phyloP scores from a whole-genome alignment of 2,329 filamentous ascomycete genomes.

The Clonostachys sp. region DNA sequence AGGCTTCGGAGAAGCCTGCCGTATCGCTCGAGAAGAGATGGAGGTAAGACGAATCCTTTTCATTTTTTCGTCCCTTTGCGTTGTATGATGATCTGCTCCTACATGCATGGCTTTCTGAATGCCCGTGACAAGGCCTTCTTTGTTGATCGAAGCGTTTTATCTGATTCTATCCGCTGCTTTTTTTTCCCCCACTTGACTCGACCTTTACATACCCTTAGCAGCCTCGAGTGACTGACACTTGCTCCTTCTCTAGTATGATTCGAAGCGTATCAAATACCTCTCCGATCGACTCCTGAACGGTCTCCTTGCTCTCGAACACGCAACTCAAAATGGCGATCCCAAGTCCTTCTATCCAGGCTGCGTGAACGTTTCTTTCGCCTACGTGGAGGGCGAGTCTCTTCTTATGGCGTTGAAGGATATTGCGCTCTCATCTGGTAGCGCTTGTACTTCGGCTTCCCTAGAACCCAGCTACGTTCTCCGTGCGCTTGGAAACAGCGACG shows the following conservation, averaged over 20 bases:
- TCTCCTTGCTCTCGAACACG: conserved; percentile 86
- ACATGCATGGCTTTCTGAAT: conserved; percentile 92
- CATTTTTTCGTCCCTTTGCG: conserved; percentile 10
- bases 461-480: conserved; percentile 96
- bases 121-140: conserved; percentile 52
- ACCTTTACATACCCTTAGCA: background rate
- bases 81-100: conserved; percentile 72
- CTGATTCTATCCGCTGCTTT: conserved; percentile 36
- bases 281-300: conserved; percentile 81
- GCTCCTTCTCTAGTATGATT: conserved; percentile 69
- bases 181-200: background rate
- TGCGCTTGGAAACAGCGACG: conserved; percentile 91
- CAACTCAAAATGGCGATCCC: conserved; percentile 81
- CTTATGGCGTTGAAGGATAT: conserved; percentile 99
- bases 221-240: conserved; percentile 9
- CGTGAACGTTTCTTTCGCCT: conserved; percentile 97
- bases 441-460: conserved; percentile 93
- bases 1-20: conserved; percentile 93
- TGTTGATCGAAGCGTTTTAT: conserved; percentile 63
- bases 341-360: conserved; percentile 89
- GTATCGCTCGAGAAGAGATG: conserved; percentile 87
- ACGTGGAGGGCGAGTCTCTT: conserved; percentile 95
- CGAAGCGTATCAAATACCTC: conserved; percentile 74
- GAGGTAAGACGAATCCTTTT: conserved; percentile 56
- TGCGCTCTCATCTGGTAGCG: conserved; percentile 91